Evolutionary conservation across 371 early-diverging fungal genomes (phyloP).

Genomic region (Mucor racemosus): DNA sequence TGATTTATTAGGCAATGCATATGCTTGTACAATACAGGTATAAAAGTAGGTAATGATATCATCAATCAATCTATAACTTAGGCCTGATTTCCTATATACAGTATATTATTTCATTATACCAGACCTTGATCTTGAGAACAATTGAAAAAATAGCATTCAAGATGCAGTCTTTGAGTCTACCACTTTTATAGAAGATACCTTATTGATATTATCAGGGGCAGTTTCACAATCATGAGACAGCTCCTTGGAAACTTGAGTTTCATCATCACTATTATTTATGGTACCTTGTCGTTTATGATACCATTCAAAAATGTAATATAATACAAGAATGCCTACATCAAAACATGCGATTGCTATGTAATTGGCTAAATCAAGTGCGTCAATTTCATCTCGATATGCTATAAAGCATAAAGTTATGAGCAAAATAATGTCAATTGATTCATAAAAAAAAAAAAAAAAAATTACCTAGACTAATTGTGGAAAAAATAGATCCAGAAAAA

Average conservation of each 20-base stretch:
- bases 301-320: slow-evolving; percentile 40
- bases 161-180: background rate
- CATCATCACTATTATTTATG: background rate
- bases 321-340: slow-evolving; percentile 27
- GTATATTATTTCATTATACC: too few species aligned
- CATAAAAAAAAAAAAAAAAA: background rate
- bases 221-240: slow-evolving; percentile 19
- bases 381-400: slow-evolving; percentile 31
- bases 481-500: slow-evolving; percentile 52
- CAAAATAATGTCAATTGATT: background rate
- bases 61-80: too few species aligned
- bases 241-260: slow-evolving; percentile 1
- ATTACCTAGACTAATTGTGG: slow-evolving; percentile 52
- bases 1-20: too few species aligned
- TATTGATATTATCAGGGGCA: slow-evolving; percentile 19
- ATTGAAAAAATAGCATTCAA: too few species aligned
- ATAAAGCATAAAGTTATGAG: background rate
- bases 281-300: slow-evolving; percentile 13
- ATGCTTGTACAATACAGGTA: too few species aligned
- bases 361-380: slow-evolving; percentile 33
- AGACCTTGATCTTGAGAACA: too few species aligned
- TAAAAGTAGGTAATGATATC: too few species aligned
- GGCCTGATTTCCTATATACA: too few species aligned
- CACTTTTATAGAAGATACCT: background rate
- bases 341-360: slow-evolving; percentile 36